Percentiles rank a stretch among this genome's conserved stretches.
Evolutionary conservation across 345 rosid genomes (phyloP).

Genomic region (Nasturtium officinale): DNA sequence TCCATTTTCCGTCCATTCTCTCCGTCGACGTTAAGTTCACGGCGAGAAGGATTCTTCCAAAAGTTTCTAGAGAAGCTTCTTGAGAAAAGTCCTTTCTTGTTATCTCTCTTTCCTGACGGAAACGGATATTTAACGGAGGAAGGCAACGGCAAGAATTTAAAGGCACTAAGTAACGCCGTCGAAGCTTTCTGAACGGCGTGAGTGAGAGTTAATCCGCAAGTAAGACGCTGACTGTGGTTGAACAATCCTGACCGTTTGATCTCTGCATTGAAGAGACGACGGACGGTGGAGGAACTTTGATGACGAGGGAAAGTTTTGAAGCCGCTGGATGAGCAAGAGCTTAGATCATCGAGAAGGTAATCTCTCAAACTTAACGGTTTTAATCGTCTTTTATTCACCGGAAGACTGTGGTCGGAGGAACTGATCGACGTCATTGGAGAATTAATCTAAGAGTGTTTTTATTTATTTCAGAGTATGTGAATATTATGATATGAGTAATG

Average conservation of each 20-base stretch:
- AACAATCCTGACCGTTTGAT: slow-evolving; percentile 39
- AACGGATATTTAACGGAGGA: slow-evolving; percentile 24
- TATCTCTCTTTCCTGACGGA: slow-evolving; percentile 26
- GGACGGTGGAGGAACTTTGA: slow-evolving; percentile 29
- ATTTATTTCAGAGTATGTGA: slow-evolving; percentile 1
- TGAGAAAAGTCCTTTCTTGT: slow-evolving; percentile 37
- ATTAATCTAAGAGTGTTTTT: neutral
- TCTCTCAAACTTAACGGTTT: slow-evolving; percentile 66
- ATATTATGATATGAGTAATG: neutral
- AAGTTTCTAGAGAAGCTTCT: slow-evolving; percentile 51
- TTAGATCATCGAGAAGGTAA: slow-evolving; percentile 68
- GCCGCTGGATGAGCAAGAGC: slow-evolving; percentile 87
- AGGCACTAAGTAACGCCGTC: slow-evolving; percentile 55
- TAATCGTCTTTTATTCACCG: slow-evolving; percentile 18
- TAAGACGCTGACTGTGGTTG: slow-evolving; percentile 31
- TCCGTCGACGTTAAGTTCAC: neutral
- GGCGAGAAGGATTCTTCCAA: slow-evolving; percentile 45
- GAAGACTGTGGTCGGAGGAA: slow-evolving; percentile 23
- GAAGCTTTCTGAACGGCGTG: slow-evolving; percentile 74
- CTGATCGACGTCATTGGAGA: slow-evolving; percentile 17
- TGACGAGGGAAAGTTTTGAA: slow-evolving; percentile 77
- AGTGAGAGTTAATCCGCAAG: slow-evolving; percentile 38
- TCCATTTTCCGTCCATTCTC: neutral
- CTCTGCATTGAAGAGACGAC: slow-evolving; percentile 66
- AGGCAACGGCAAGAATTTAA: slow-evolving; percentile 57